Evolutionary conservation across 768 basidiomycete species (phyloP).

Genomic region (Psilocybe sp.): DNA sequence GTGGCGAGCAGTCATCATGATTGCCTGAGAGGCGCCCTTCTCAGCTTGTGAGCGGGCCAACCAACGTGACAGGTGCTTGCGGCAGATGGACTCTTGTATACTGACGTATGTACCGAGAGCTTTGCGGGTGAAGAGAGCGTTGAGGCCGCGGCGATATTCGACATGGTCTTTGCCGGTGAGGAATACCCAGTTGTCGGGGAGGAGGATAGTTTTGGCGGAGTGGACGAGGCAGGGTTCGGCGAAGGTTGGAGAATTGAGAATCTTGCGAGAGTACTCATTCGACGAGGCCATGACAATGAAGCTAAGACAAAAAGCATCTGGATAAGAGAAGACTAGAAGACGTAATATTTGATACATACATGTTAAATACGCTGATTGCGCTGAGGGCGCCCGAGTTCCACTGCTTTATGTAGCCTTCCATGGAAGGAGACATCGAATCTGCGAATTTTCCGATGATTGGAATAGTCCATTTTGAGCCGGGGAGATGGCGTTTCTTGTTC

Average conservation of each 20-base stretch:
- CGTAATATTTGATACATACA: slow-evolving; percentile 49
- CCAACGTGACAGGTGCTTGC: slow-evolving; percentile 76
- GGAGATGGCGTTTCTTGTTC: slow-evolving; percentile 83
- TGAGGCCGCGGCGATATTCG: slow-evolving; percentile 89
- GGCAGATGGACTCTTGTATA: slow-evolving; percentile 81
- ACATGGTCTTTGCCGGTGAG: slow-evolving; percentile 90
- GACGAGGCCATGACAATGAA: slow-evolving; percentile 98
- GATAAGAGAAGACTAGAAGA: background rate
- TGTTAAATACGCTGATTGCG: slow-evolving; percentile 95
- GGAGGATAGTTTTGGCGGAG: slow-evolving; percentile 84
- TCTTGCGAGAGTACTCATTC: slow-evolving; percentile 91
- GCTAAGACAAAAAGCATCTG: slow-evolving; percentile 38
- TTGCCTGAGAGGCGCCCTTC: slow-evolving; percentile 49
- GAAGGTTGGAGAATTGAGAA: slow-evolving; percentile 88
- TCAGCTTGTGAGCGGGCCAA: slow-evolving; percentile 49
- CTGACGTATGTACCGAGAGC: slow-evolving; percentile 84
- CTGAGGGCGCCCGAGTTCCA: slow-evolving; percentile 90
- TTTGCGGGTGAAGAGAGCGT: slow-evolving; percentile 90
- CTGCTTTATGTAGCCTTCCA: slow-evolving; percentile 89
- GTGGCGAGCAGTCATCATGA: slow-evolving; percentile 90
- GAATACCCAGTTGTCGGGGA: slow-evolving; percentile 97
- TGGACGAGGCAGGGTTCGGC: slow-evolving; percentile 95
- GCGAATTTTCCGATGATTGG: slow-evolving; percentile 97
- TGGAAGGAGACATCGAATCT: slow-evolving; percentile 86
- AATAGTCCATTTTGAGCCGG: slow-evolving; percentile 89